Evolutionary conservation across 2,329 filamentous ascomycete genomes (phyloP).

Genomic region (Trichoderma aggressivum): DNA sequence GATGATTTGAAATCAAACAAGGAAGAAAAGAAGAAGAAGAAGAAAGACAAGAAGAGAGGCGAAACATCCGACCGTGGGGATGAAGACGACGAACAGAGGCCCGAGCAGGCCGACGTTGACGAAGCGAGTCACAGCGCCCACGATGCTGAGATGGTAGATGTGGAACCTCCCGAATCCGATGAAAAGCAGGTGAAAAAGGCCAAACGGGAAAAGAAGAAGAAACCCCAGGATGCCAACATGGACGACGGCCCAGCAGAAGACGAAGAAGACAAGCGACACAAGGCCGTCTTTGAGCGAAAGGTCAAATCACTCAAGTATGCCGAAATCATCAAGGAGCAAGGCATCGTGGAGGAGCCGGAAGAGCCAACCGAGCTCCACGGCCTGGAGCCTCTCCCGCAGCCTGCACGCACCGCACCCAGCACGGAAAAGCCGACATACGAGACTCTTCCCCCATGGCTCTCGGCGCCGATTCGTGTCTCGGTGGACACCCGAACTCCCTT

Average conservation of each 20-base stretch:
- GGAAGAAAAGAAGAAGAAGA: constrained; percentile 31
- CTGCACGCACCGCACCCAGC: constrained; percentile 56
- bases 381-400: constrained; percentile 78
- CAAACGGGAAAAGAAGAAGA: constrained; percentile 30
- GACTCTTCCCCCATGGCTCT: constrained; percentile 77
- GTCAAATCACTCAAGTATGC: constrained; percentile 52
- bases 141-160: constrained; percentile 18
- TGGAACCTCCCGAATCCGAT: not conserved
- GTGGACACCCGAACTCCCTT: constrained; percentile 61
- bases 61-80: constrained; percentile 17
- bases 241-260: constrained; percentile 28
- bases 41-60: not conserved
- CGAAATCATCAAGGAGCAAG: constrained; percentile 35
- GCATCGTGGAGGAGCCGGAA: constrained; percentile 33
- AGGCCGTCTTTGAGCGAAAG: constrained; percentile 52
- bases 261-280: constrained; percentile 41
- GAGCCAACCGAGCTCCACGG: constrained; percentile 55
- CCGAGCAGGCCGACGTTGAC: not conserved
- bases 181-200: constrained; percentile 21
- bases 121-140: not conserved
- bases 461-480: constrained; percentile 67
- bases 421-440: constrained; percentile 66
- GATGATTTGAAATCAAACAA: constrained; percentile 29
- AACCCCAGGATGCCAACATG: constrained; percentile 23
- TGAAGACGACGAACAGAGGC: constrained; percentile 17